Base-by-base conservation (phyloP, 768 basidiomycete genomes). In the Auriscalpium orientale region DNA sequence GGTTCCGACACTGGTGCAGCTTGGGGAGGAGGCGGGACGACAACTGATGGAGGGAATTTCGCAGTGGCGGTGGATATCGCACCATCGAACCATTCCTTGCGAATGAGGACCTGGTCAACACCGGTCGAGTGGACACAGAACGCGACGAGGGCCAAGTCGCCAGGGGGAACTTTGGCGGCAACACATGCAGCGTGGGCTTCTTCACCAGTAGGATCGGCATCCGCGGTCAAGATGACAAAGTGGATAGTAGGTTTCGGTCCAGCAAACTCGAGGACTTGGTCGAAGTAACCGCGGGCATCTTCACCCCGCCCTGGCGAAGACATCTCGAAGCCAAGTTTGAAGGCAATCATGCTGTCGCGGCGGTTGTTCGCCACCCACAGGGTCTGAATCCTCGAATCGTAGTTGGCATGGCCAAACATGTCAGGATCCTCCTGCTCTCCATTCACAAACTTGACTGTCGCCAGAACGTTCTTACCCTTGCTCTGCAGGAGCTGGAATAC, bases 61-160 rank as follows among this genome's bases (percentile, higher is more conserved):
- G 82, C 75, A 10, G 71, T 68, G 7, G 84, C 74, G 16, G 74
- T 69, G 8, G 72, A 65, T 37, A 89, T 70, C 0, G 89, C 89
- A n/a, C 73, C 65, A 59, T 91, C 87, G 62, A 81, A 90, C 87
- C 89, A 90, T 65, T 93, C 91, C 68, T 82, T 88, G 60, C 87
- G 82, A 62, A 93, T 85, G 52, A 93, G 79, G 33, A 93, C 82
- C 65, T 93, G 91, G 65, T 93, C 91, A 13, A 93, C 91, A 38
- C 91, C 91, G n/a, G 80, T 82, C 16, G 87, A 84, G 66, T 92
- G 91, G n/a, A 93, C 89, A 2, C 87, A 89, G 71, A 91, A 93
- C 34, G 88, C 89, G 6, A 91, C 87, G 51, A 93, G 76, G 22
- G 89, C 88, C 38, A 91, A 74, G 60, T 91, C 86, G 43, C 87